These are phyloP conservation scores for Nemania serpens DNA, from an alignment of 2,329 filamentous ascomycete genomes.

Conservation along the genomic window DNA sequence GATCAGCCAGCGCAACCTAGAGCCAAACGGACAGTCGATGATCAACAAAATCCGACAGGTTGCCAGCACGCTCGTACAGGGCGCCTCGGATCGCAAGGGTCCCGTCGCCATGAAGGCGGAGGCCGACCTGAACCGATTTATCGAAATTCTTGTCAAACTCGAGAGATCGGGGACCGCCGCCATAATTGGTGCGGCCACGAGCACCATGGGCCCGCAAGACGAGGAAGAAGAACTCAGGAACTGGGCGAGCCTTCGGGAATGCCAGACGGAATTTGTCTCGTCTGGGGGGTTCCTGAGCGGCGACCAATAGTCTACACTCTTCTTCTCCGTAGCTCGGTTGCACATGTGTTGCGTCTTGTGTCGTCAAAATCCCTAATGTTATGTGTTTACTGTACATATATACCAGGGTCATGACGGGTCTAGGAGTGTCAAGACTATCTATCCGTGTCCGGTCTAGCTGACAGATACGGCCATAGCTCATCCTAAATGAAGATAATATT, in stretches of 20 bases:
- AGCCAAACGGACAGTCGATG: conserved; percentile 67
- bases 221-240: conserved; percentile 77
- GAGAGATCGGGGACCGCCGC: conserved; percentile 63
- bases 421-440: no score
- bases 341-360: no score
- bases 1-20: conserved; percentile 84
- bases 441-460: neutral
- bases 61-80: conserved; percentile 76
- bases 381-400: conserved; percentile 20
- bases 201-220: conserved; percentile 57
- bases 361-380: no score
- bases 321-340: neutral
- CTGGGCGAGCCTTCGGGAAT: conserved; percentile 81
- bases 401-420: neutral
- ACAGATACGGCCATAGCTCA: neutral
- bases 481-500: neutral
- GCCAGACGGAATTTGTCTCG: conserved; percentile 73
- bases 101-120: conserved; percentile 63
- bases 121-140: conserved; percentile 71
- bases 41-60: conserved; percentile 86
- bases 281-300: conserved; percentile 58
- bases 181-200: conserved; percentile 35
- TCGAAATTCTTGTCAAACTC: conserved; percentile 75
- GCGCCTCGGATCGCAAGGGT: conserved; percentile 56
- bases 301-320: neutral